Evolutionary conservation across 2,329 filamentous ascomycete species (phyloP), one percentile per base, ranked within the genome.

Genomic region (Metarhizium sp.): DNA sequence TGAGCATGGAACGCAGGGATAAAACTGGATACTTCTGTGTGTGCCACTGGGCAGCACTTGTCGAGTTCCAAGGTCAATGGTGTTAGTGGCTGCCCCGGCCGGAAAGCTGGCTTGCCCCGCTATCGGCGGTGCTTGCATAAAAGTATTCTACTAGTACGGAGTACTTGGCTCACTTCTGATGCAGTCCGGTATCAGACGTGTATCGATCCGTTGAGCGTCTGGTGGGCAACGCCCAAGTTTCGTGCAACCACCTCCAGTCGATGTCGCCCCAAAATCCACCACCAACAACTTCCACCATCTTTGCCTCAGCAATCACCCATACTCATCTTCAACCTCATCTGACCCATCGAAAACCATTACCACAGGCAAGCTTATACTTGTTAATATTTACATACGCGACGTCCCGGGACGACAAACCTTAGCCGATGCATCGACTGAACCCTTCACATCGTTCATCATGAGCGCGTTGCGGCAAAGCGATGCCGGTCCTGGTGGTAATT

Each of bases 381-480:
- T 20, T 16, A 16, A 11, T 43, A 25, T 42, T 43, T 11, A 30
- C 32, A n/a, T n/a, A 53, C 25, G 34, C 40, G 13, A n/a, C 10
- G 42, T 25, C 51, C 38, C 11, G 13, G 30, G 25, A 29, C 30
- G n/a, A 20, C 11, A 30, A 25, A 20, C 46, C 48, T 6, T 43
- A 29, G 53, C 46, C 50, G 50, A 57, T 57, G 56, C 46, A 40
- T 56, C 48, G 32, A 45, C 51, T 51, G 50, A 47, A 38, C 13
- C 34, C 53, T 36, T 29, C 50, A 4, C 48, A 49, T 50, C 51
- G 3, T 25, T 47, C 48, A 54, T 40, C 36, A 58, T 58, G 56
- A 58, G 56, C 58, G 59, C 59, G 46, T 55, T 51, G 55, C 55
- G 51, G 56, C 60, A 53, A 18, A 30, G 40, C 38, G 42, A 53